Evolutionary conservation across 495 filamentous ascomycete species (phyloP), one percentile per base, ranked within the genome.

Genomic region (Achaetomiella virescens): DNA sequence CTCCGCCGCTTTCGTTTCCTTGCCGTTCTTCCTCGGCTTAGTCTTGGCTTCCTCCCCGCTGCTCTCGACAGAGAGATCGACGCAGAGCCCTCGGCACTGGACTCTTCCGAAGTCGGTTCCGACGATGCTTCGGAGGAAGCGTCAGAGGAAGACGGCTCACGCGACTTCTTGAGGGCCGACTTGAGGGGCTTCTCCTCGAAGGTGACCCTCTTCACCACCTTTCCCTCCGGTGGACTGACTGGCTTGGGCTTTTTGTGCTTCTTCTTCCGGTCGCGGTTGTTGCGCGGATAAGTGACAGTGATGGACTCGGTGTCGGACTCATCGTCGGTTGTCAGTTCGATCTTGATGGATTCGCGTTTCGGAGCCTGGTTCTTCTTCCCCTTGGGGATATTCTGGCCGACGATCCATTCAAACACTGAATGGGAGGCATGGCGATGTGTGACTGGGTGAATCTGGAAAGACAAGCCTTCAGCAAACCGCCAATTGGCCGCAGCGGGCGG

Each of bases 261-360:
- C 18, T 8, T 27, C 33, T 18, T 17, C 2, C 22, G 14, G 1
- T 2, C 2, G 3, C 27, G 11, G 1, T 40, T 4, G 8, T 37
- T 52, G 17, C 61, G 65, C 10, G 75, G 74, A 36, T 69, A 70
- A 5, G 66, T 66, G n/a, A 77, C 18, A 1, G 61, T 61, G 29
- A 75, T 33, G 8, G 58, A 57, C 27, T 77, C 74, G 15, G 63
- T 60, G 31, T 66, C 60, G 9, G 59, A 60, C 29, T 70, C 67
- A 31, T 76, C 71, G 47, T 77, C 70, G 10, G 73, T 73, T 14
- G 66, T 47, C 7, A 77, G 38, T 25, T 70, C 65, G 15, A 73
- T 36, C 8, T 56, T 58, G 37, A 71, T 55, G 20, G 72, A 35
- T 17, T 57, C 29, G 9, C 59, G 18, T 44, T 46, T 4, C 59